These are phyloP conservation scores for Ogataea henricii DNA, from an alignment of 805 yeast species.

Conservation along the genomic window DNA sequence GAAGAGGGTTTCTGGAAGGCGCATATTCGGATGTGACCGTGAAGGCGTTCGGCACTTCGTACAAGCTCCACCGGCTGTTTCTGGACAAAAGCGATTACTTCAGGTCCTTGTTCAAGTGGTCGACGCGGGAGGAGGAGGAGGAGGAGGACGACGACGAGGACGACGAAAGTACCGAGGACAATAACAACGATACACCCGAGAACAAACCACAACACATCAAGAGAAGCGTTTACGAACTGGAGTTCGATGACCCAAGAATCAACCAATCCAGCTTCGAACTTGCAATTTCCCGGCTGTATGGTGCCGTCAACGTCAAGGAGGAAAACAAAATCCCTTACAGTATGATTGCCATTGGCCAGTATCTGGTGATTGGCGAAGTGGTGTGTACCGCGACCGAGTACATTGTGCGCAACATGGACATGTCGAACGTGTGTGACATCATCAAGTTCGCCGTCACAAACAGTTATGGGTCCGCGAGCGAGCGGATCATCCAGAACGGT, in stretches of 20 bases:
- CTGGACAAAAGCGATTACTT: slow-evolving; percentile 51
- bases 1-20: slow-evolving; percentile 46
- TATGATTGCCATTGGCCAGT: slow-evolving; percentile 53
- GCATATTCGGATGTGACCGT: slow-evolving; percentile 51
- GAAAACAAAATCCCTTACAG: slow-evolving; percentile 41
- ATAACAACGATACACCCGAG: too few relatives aligned
- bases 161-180: not conserved
- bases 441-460: slow-evolving; percentile 45
- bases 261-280: slow-evolving; percentile 50
- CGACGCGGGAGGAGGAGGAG: slow-evolving; percentile 13
- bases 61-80: slow-evolving; percentile 48
- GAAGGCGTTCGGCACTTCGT: slow-evolving; percentile 46
- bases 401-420: slow-evolving; percentile 38
- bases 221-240: slow-evolving; percentile 28
- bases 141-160: slow-evolving; percentile 5
- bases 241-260: slow-evolving; percentile 44
- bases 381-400: slow-evolving; percentile 46
- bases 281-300: slow-evolving; percentile 50
- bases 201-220: too few relatives aligned
- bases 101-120: slow-evolving; percentile 49
- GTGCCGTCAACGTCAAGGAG: slow-evolving; percentile 37
- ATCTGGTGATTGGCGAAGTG: slow-evolving; percentile 46
- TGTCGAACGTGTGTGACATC: slow-evolving; percentile 39
- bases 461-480: slow-evolving; percentile 50
- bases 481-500: slow-evolving; percentile 46